Evolutionary conservation across 2,329 filamentous ascomycete genomes (phyloP).

Genomic region (Sporothrix phasma): DNA sequence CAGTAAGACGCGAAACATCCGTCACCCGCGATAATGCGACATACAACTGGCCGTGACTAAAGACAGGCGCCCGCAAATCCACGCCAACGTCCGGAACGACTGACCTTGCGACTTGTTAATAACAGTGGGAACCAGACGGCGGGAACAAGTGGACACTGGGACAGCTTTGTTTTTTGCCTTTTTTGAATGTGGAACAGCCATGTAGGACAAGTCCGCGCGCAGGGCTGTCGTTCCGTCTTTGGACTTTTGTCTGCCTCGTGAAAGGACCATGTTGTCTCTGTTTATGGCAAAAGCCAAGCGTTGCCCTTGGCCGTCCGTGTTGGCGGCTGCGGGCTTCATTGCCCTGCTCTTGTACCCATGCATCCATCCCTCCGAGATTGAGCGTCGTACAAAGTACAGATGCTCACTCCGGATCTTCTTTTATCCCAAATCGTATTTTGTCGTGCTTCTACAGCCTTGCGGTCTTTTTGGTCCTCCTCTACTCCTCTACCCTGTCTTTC

Average conservation of each 20-base stretch:
- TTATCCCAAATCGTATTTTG: no score
- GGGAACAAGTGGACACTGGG: neutral
- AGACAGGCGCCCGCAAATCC: no score
- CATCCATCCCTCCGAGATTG: no score
- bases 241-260: neutral
- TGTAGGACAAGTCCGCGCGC: constrained; percentile 13
- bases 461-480: neutral
- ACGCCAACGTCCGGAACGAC: no score
- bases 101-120: no score
- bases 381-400: no score
- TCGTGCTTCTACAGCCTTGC: neutral
- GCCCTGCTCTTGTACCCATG: neutral
- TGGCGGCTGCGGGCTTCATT: neutral
- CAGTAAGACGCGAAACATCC: no score
- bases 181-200: constrained; percentile 16
- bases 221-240: neutral
- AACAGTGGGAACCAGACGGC: no score
- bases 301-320: neutral
- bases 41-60: no score
- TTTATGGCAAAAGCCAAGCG: neutral
- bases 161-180: constrained; percentile 11
- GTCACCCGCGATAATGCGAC: no score
- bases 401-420: no score
- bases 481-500: constrained; percentile 6
- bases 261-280: neutral